Percentiles rank a stretch among this genome's conserved stretches.
phyloP scores from a whole-genome alignment of 2,329 filamentous ascomycete species.

The Aspergillus sp. region DNA sequence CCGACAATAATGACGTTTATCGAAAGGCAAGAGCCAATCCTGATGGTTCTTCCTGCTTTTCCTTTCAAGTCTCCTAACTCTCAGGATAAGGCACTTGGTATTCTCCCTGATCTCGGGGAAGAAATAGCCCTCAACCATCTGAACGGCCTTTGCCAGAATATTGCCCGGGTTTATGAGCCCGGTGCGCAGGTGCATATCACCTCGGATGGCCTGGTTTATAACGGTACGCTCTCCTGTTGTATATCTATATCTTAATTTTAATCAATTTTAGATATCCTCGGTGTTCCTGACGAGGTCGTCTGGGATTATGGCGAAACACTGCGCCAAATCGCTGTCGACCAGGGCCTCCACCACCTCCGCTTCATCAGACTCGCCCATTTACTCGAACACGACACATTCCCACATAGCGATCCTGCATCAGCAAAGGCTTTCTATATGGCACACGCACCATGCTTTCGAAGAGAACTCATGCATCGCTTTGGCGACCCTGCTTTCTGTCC shows the following conservation, averaged over 20 bases:
- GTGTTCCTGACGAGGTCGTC: slow-evolving; percentile 36
- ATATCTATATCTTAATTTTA: background rate
- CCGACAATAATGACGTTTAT: too few relatives aligned
- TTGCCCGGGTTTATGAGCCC: slow-evolving; percentile 34
- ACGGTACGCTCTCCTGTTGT: slow-evolving; percentile 14
- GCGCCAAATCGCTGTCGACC: slow-evolving; percentile 30
- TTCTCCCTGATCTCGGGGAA: slow-evolving; percentile 40
- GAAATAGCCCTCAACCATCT: slow-evolving; percentile 37
- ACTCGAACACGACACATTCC: slow-evolving; percentile 22
- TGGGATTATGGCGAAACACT: slow-evolving; percentile 38
- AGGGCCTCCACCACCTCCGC: slow-evolving; percentile 26
- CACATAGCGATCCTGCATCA: slow-evolving; percentile 9
- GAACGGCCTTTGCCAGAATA: slow-evolving; percentile 35
- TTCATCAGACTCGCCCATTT: slow-evolving; percentile 36
- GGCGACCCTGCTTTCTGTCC: slow-evolving; percentile 20
- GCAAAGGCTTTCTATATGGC: slow-evolving; percentile 21
- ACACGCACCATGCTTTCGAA: slow-evolving; percentile 19
- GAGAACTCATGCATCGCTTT: slow-evolving; percentile 19
- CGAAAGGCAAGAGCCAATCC: too few relatives aligned
- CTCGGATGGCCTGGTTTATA: slow-evolving; percentile 42
- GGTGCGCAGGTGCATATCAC: slow-evolving; percentile 39
- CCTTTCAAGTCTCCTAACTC: slow-evolving; percentile 26
- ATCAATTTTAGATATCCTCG: slow-evolving; percentile 29
- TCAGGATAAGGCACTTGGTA: slow-evolving; percentile 29
- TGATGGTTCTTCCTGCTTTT: slow-evolving; percentile 26